Conservation (phyloP, 306 rosid genomes). For the Lupinus albus region DNA sequence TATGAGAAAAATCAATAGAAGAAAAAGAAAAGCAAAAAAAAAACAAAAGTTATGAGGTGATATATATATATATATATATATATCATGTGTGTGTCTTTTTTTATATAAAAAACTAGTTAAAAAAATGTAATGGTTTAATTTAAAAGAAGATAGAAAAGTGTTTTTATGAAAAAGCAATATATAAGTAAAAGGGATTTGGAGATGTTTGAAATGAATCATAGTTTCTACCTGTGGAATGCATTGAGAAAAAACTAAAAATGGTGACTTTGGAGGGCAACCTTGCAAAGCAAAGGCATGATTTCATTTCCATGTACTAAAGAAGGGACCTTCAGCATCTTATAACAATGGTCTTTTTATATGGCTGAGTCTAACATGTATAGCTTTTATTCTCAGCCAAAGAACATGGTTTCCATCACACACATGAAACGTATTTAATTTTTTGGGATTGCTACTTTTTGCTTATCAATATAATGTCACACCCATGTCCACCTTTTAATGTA, state of each 20-base stretch:
- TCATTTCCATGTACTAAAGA: constrained; percentile 32
- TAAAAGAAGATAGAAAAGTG: background rate
- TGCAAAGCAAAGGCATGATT: constrained; percentile 47
- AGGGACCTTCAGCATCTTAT: constrained; percentile 42
- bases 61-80: too few relatives aligned
- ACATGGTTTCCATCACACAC: constrained; percentile 52
- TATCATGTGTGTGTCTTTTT: too few relatives aligned
- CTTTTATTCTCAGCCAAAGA: constrained; percentile 64
- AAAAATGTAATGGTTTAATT: too few relatives aligned
- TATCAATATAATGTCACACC: constrained; percentile 37
- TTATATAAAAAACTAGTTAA: too few relatives aligned
- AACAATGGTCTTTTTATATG: constrained; percentile 47
- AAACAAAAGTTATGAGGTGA: background rate
- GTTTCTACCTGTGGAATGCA: constrained; percentile 42
- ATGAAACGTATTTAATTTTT: constrained; percentile 28
- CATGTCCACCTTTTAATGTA: constrained; percentile 26
- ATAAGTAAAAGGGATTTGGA: background rate
- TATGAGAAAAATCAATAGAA: background rate
- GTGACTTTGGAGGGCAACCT: constrained; percentile 37
- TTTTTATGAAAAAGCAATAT: background rate
- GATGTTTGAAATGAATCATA: constrained; percentile 32
- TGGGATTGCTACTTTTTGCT: constrained; percentile 28
- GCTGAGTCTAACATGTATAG: constrained; percentile 38
- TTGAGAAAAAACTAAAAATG: constrained; percentile 42
- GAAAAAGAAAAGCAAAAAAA: background rate